Evolutionary conservation across 176 grass and related monocot genomes (phyloP).

Genomic region (Guadua angustifolia): DNA sequence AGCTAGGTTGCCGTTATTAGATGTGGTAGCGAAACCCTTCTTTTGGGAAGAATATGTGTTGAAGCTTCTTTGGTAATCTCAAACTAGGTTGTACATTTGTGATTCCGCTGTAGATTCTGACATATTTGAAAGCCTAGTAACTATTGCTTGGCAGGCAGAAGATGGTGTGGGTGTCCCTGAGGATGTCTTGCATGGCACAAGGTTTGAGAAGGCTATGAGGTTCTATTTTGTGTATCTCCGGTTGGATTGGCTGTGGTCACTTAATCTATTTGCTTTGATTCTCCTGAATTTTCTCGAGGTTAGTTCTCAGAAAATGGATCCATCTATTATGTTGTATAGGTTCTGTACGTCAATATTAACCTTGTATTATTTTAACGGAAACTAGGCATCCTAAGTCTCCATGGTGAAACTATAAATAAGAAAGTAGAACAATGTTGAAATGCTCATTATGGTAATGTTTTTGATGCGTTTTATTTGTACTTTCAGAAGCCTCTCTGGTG

Average conservation of each 20-base stretch:
- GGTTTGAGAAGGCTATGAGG: conserved; percentile 76
- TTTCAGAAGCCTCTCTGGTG: conserved; percentile 96
- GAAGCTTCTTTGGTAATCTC: conserved; percentile 14
- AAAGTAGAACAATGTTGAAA: neutral
- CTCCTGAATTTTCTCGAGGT: conserved; percentile 95
- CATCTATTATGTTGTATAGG: conserved; percentile 26
- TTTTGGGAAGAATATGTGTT: neutral
- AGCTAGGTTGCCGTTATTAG: conserved; percentile 10
- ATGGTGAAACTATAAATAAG: conserved; percentile 9
- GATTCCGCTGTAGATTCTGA: neutral
- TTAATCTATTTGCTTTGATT: conserved; percentile 91
- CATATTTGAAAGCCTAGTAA: conserved; percentile 35
- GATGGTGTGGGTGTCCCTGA: conserved; percentile 91
- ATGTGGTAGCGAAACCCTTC: neutral
- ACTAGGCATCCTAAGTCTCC: conserved; percentile 27
- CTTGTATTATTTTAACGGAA: conserved; percentile 33
- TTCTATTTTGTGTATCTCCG: conserved; percentile 85
- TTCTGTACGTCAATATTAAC: neutral
- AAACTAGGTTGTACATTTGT: neutral
- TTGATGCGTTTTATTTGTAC: conserved; percentile 30
- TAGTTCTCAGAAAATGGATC: conserved; percentile 33
- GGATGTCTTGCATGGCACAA: conserved; percentile 72
- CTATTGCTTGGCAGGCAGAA: conserved; percentile 68
- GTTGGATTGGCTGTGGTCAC: conserved; percentile 88
- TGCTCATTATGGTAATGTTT: conserved; percentile 4